Conservation (phyloP, 331 rosid species). For the Erythrophleum ivorense region DNA sequence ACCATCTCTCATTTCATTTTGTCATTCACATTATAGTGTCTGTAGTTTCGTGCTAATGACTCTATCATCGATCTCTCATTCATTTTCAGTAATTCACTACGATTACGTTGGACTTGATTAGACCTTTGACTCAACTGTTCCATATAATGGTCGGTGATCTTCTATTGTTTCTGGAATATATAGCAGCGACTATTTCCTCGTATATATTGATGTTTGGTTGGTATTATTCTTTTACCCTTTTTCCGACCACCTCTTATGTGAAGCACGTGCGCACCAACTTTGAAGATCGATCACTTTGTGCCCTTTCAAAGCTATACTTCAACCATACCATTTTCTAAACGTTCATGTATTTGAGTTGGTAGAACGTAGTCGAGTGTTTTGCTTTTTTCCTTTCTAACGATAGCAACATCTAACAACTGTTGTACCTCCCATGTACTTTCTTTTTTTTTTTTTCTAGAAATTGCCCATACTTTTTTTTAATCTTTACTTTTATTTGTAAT, state of each 20-base stretch:
- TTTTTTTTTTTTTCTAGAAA: background rate
- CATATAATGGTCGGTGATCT: conserved; percentile 41
- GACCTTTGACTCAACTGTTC: conserved; percentile 23
- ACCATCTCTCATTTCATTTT: too few relatives aligned
- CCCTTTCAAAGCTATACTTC: background rate
- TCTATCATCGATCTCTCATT: background rate
- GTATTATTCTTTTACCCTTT: background rate
- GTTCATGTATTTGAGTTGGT: background rate
- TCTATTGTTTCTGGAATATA: conserved; percentile 10
- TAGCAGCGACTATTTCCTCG: background rate
- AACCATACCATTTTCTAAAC: background rate
- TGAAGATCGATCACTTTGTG: conserved; percentile 24
- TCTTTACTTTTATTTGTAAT: too few relatives aligned
- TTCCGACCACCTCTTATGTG: conserved; percentile 8
- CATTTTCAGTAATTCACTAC: conserved; percentile 3
- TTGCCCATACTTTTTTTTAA: background rate
- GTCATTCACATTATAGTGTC: too few relatives aligned
- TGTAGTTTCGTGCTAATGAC: background rate
- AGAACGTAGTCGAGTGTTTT: background rate
- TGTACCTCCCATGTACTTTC: background rate
- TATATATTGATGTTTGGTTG: background rate
- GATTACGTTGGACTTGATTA: conserved; percentile 14
- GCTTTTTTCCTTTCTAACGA: background rate
- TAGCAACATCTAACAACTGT: background rate
- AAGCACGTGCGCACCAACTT: conserved; percentile 32